Evolutionary conservation across 2,329 filamentous ascomycete species (phyloP).

Genomic region (Trichoderma breve): DNA sequence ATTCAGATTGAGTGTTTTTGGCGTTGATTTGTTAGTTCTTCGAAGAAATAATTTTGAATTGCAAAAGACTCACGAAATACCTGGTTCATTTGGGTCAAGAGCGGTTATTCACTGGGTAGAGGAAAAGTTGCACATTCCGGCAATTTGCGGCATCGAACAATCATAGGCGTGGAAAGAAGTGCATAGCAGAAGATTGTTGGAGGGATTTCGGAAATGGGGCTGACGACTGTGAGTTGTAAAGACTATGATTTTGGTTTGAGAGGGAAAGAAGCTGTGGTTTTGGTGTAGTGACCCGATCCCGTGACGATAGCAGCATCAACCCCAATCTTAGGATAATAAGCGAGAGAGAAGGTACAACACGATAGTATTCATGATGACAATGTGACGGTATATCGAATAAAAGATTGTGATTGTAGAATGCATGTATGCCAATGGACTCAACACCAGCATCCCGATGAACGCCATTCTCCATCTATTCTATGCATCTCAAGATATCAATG

Average conservation of each 20-base stretch:
- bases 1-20: background rate
- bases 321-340: background rate
- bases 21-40: background rate
- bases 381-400: accelerated
- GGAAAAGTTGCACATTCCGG: background rate
- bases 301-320: background rate
- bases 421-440: background rate
- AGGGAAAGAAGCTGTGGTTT: background rate
- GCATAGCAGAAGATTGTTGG: background rate
- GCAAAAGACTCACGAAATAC: background rate
- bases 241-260: background rate
- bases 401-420: background rate
- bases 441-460: background rate
- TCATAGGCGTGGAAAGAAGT: background rate
- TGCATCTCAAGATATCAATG: background rate
- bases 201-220: background rate
- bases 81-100: background rate
- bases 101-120: background rate
- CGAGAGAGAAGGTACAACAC: background rate
- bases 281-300: background rate
- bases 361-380: background rate
- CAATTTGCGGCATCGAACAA: background rate
- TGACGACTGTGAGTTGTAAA: background rate
- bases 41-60: background rate
- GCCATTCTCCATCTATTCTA: background rate